Evolutionary conservation across 139 green algal species (phyloP).

Genomic region (Auxenochlorella pyrenoidosa): DNA sequence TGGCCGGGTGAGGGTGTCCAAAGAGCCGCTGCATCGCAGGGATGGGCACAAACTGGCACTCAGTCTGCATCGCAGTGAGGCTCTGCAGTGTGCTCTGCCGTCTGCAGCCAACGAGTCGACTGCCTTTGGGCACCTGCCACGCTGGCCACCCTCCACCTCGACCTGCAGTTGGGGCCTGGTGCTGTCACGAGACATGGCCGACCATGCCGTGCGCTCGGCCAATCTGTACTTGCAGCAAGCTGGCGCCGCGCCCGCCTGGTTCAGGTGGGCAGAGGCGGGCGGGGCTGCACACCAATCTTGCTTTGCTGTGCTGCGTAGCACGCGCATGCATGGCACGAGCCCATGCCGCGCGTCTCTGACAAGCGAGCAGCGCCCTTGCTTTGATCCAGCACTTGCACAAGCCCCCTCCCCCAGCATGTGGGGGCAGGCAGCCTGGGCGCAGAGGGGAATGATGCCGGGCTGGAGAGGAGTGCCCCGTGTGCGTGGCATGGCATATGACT

Average conservation of each 20-base stretch:
- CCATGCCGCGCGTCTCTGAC: no score
- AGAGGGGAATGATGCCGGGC: no score
- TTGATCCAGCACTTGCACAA: no score
- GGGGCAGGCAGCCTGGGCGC: no score
- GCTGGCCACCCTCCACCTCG: background rate
- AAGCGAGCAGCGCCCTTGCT: no score
- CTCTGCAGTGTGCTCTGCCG: background rate
- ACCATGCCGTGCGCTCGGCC: slow-evolving; percentile 41
- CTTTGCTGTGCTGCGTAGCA: background rate
- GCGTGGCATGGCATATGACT: no score
- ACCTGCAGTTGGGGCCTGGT: slow-evolving; percentile 66
- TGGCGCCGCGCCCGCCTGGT: slow-evolving; percentile 39
- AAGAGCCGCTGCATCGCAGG: no score
- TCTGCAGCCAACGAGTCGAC: background rate
- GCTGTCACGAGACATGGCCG: slow-evolving; percentile 61
- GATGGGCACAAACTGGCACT: no score
- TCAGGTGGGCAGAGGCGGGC: background rate
- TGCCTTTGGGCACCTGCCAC: background rate
- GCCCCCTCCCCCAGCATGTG: no score
- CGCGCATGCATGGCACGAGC: no score
- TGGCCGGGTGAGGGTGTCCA: slow-evolving; percentile 25
- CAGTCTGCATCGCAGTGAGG: background rate
- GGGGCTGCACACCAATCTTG: background rate
- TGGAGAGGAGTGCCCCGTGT: no score
- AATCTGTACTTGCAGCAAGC: slow-evolving; percentile 36